Evolutionary conservation across 306 rosid genomes (phyloP).

Genomic region (Glycine soja): DNA sequence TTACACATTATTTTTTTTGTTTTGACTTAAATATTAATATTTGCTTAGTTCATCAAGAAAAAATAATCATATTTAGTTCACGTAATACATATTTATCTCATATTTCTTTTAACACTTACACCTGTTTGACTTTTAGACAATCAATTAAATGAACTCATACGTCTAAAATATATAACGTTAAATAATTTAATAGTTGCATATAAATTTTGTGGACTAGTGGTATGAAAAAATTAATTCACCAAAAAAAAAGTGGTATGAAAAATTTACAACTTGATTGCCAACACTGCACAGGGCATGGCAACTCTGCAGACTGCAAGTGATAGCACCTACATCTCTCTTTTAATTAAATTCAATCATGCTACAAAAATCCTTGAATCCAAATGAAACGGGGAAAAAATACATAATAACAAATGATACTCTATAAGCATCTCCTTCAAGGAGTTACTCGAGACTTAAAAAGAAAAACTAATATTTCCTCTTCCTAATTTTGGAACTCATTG

Average conservation of each 20-base stretch:
- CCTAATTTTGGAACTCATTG: slow-evolving; percentile 74
- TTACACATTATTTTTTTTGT: too few relatives aligned
- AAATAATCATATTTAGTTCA: too few relatives aligned
- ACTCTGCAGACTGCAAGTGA: slow-evolving; percentile 33
- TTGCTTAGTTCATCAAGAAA: too few relatives aligned
- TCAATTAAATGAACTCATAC: too few relatives aligned
- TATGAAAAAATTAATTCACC: too few relatives aligned
- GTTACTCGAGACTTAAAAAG: slow-evolving; percentile 34
- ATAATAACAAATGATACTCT: slow-evolving; percentile 33
- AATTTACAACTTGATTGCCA: background rate
- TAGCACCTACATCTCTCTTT: slow-evolving; percentile 39
- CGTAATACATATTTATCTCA: too few relatives aligned
- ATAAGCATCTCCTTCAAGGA: slow-evolving; percentile 36
- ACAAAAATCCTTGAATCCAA: slow-evolving; percentile 49
- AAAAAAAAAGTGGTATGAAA: background rate
- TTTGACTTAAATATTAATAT: too few relatives aligned
- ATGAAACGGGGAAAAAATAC: background rate
- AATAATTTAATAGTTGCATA: too few relatives aligned
- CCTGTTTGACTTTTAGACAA: too few relatives aligned
- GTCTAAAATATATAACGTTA: too few relatives aligned
- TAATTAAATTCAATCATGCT: slow-evolving; percentile 44
- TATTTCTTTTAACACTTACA: too few relatives aligned
- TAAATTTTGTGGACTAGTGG: too few relatives aligned
- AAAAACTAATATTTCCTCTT: slow-evolving; percentile 71
- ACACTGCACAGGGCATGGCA: background rate